Percentiles rank a stretch among this genome's conserved stretches.
phyloP scores from a whole-genome alignment of 2,329 filamentous ascomycete genomes.

The Thelonectria blattea region DNA sequence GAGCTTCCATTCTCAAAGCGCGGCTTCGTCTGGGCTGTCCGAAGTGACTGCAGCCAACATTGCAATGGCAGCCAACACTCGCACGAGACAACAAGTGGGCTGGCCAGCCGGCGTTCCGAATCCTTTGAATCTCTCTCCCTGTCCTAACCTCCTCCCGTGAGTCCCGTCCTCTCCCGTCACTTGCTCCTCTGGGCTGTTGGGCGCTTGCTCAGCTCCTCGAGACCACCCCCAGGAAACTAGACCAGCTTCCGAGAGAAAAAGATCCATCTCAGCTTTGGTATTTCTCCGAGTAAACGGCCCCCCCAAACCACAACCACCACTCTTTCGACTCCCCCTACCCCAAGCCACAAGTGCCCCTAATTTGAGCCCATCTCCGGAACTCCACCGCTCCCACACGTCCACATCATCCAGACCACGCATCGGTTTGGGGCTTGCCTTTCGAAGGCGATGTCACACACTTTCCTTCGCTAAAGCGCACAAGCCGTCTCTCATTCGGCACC shows the following conservation, averaged over 20 bases:
- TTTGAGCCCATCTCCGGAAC: constrained; percentile 1
- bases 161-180: background rate
- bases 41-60: no score
- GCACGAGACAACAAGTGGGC: constrained; percentile 8
- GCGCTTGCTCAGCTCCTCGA: background rate
- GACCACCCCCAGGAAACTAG: constrained; percentile 1
- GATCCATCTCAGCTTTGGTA: constrained; percentile 6
- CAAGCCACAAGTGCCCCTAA: constrained; percentile 19
- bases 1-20: background rate
- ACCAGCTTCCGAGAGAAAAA: background rate
- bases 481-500: background rate
- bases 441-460: constrained; percentile 11
- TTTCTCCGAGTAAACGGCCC: constrained; percentile 10
- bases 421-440: no score
- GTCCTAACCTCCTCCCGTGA: no score
- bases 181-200: no score
- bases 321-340: background rate
- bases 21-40: background rate
- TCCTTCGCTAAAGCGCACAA: background rate
- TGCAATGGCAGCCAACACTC: background rate
- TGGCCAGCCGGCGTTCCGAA: background rate
- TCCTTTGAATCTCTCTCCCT: no score
- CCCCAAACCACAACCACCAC: constrained; percentile 3
- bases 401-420: constrained; percentile 1
- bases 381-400: constrained; percentile 5